phyloP scores from a whole-genome alignment of 1,284 basidiomycete genomes.

The Leccinum subrobustum region DNA sequence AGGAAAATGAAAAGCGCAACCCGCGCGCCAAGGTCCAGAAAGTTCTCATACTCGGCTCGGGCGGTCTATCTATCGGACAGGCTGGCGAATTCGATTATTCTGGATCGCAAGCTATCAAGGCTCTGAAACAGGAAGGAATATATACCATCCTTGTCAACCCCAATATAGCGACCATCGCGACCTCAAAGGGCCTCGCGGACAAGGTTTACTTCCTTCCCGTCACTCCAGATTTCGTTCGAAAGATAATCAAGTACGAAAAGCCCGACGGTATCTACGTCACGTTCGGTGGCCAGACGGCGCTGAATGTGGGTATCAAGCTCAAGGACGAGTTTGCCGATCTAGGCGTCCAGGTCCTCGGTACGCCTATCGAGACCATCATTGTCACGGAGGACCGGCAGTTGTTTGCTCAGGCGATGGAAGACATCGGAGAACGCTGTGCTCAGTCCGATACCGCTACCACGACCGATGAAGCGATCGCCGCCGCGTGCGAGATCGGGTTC shows the following conservation, averaged over 20 bases:
- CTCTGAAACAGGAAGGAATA: conserved; percentile 97
- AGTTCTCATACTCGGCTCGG: conserved; percentile 97
- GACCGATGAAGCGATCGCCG: conserved; percentile 79
- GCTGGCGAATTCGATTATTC: conserved; percentile 99
- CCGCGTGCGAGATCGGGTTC: conserved; percentile 90
- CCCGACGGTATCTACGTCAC: conserved; percentile 99
- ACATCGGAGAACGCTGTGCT: conserved; percentile 95
- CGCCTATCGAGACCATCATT: conserved; percentile 97
- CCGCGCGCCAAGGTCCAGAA: conserved; percentile 86
- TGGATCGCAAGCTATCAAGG: conserved; percentile 98
- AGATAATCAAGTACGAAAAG: conserved; percentile 97
- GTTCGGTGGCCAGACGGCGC: conserved; percentile 97
- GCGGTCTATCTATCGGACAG: conserved; percentile 96
- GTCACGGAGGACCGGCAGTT: conserved; percentile 96
- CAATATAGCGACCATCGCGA: conserved; percentile 99
- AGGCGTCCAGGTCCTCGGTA: conserved; percentile 93
- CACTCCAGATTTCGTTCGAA: conserved; percentile 95
- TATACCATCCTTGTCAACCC: conserved; percentile 99
- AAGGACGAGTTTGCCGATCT: conserved; percentile 91
- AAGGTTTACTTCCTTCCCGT: conserved; percentile 99
- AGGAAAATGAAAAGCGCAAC: conserved; percentile 76
- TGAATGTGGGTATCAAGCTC: conserved; percentile 96
- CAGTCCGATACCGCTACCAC: conserved; percentile 85
- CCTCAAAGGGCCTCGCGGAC: conserved; percentile 95
- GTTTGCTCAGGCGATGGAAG: conserved; percentile 93